phyloP scores from a whole-genome alignment of 306 rosid species.

The Fagus sylvatica region DNA sequence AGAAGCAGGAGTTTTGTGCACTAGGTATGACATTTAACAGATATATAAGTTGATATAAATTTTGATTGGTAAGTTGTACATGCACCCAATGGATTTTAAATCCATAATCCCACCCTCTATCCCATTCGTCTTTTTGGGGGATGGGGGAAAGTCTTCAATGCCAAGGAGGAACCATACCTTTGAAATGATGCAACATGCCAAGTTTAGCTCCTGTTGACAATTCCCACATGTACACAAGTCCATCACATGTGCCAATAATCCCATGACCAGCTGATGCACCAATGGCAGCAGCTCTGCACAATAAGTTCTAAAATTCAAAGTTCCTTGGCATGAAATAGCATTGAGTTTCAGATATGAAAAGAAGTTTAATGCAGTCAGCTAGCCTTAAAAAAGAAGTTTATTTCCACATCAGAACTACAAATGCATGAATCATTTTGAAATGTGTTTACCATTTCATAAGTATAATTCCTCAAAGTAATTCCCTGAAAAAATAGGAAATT shows the following conservation, averaged over 20 bases:
- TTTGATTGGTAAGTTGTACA: too few species aligned
- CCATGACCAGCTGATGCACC: slow-evolving; percentile 76
- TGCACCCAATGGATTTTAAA: too few species aligned
- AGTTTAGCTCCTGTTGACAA: slow-evolving; percentile 65
- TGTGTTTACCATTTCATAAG: neutral
- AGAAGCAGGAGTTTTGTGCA: too few species aligned
- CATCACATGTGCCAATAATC: slow-evolving; percentile 60
- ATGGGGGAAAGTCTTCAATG: neutral
- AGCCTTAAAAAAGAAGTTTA: too few species aligned
- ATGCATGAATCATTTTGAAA: neutral
- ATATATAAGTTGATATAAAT: too few species aligned
- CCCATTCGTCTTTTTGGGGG: too few species aligned
- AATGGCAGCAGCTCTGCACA: slow-evolving; percentile 55
- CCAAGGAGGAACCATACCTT: slow-evolving; percentile 46
- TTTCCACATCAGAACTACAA: neutral
- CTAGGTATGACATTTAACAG: too few species aligned
- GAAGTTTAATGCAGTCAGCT: too few species aligned
- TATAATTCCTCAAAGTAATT: neutral
- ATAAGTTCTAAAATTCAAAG: slow-evolving; percentile 4
- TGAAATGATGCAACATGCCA: slow-evolving; percentile 61
- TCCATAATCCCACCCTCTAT: too few species aligned
- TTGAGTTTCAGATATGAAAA: neutral
- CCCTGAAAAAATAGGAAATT: neutral
- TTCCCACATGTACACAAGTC: slow-evolving; percentile 71
- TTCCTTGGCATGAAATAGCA: neutral